Evolutionary conservation across 1,284 basidiomycete genomes (phyloP).

Genomic region (Apiotrichum akiyoshidainum): DNA sequence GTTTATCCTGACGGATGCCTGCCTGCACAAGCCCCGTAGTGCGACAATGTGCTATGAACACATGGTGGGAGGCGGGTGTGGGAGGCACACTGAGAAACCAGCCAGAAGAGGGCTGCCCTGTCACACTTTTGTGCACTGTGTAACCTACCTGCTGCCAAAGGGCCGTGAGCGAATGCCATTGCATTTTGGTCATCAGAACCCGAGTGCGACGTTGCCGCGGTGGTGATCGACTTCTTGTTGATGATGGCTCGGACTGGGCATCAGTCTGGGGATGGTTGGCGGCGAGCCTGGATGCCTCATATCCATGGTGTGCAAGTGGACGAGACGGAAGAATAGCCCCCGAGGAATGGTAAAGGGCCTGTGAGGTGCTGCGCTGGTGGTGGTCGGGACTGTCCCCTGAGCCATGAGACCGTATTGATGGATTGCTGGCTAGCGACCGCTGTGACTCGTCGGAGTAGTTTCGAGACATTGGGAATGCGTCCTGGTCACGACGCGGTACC

Average conservation of each 20-base stretch:
- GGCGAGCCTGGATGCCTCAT: background rate
- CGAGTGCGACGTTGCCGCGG: slow-evolving; percentile 23
- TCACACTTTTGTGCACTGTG: background rate
- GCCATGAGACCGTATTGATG: background rate
- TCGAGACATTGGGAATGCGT: background rate
- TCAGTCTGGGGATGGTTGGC: background rate
- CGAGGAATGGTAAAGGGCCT: too few species aligned
- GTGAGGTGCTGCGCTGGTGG: too few species aligned
- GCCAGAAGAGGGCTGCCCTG: too few species aligned
- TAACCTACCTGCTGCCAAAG: slow-evolving; percentile 26
- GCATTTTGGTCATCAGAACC: slow-evolving; percentile 30
- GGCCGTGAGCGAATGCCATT: slow-evolving; percentile 18
- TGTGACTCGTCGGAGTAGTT: background rate
- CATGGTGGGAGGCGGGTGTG: too few species aligned
- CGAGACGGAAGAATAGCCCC: too few species aligned
- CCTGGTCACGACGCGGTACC: background rate
- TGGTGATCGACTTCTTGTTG: background rate
- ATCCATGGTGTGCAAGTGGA: background rate
- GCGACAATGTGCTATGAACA: too few species aligned
- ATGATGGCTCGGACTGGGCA: slow-evolving; percentile 2
- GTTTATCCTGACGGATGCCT: too few species aligned
- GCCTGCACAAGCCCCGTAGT: too few species aligned
- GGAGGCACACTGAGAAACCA: too few species aligned
- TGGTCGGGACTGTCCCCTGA: background rate
- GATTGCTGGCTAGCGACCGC: background rate